These are phyloP conservation scores for Petrea volubilis DNA, from an alignment of 257 asterid genomes.

Conservation along the genomic window DNA sequence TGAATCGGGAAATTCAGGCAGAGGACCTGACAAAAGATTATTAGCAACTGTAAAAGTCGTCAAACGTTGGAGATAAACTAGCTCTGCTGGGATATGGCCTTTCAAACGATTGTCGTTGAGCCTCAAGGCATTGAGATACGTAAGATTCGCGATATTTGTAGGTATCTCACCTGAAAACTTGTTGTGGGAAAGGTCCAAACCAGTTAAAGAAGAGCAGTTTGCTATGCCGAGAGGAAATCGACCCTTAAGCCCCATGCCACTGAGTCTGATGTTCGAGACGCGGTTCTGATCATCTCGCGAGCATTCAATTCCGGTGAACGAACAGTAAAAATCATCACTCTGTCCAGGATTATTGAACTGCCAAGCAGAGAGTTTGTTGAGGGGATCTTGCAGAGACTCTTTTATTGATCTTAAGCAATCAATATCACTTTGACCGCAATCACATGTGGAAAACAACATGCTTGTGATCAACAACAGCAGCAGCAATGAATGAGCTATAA, in stretches of 20 bases:
- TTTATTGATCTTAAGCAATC: slow-evolving; percentile 6
- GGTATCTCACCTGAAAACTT: background rate
- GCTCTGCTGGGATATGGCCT: background rate
- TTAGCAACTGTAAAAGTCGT: background rate
- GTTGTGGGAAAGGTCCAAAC: background rate
- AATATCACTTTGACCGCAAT: background rate
- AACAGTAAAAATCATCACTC: background rate
- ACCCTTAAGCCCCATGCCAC: slow-evolving; percentile 2
- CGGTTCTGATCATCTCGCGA: background rate
- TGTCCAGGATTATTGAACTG: background rate
- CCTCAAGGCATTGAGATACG: background rate
- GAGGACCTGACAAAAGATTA: background rate
- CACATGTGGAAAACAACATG: background rate
- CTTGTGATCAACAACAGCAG: background rate
- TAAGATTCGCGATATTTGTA: background rate
- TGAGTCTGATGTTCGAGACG: background rate
- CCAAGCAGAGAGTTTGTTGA: background rate
- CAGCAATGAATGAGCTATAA: background rate
- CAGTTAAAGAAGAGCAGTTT: background rate
- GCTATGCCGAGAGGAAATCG: slow-evolving; percentile 5
- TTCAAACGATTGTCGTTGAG: background rate
- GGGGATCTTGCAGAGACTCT: background rate
- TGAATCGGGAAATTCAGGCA: background rate
- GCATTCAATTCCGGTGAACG: background rate
- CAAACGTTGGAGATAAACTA: background rate